Conservation (phyloP, 1,284 basidiomycete species). For the Rhizoctonia solani region DNA sequence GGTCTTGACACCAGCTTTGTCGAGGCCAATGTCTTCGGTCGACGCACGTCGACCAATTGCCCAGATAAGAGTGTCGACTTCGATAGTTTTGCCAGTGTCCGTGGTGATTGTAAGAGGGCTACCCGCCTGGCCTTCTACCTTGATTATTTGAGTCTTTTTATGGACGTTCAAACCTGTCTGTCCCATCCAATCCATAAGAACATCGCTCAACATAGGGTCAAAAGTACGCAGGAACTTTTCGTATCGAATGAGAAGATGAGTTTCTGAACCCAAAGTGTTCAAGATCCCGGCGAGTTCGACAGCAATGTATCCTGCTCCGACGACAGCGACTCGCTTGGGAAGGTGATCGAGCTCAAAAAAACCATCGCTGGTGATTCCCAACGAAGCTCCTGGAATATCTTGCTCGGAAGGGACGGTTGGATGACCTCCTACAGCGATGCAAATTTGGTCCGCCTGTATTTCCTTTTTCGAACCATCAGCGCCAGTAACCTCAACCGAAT, state of each 20-base stretch:
- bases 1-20: constrained; percentile 72
- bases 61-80: constrained; percentile 91
- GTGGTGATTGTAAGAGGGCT: constrained; percentile 68
- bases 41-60: constrained; percentile 89
- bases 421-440: constrained; percentile 84
- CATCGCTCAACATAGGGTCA: constrained; percentile 85
- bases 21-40: constrained; percentile 78
- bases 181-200: constrained; percentile 92
- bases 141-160: constrained; percentile 74
- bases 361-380: constrained; percentile 92
- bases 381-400: constrained; percentile 83
- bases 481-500: constrained; percentile 67
- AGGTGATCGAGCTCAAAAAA: constrained; percentile 93
- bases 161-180: constrained; percentile 89
- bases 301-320: constrained; percentile 97
- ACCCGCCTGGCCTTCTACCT: constrained; percentile 75
- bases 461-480: constrained; percentile 67
- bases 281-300: constrained; percentile 93
- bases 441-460: constrained; percentile 74
- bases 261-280: constrained; percentile 85
- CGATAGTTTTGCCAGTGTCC: constrained; percentile 72
- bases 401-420: constrained; percentile 83
- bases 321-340: constrained; percentile 90
- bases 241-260: constrained; percentile 87
- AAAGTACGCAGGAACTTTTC: constrained; percentile 92